Evolutionary conservation across 306 rosid species (phyloP).

Genomic region (Prosopis cineraria): DNA sequence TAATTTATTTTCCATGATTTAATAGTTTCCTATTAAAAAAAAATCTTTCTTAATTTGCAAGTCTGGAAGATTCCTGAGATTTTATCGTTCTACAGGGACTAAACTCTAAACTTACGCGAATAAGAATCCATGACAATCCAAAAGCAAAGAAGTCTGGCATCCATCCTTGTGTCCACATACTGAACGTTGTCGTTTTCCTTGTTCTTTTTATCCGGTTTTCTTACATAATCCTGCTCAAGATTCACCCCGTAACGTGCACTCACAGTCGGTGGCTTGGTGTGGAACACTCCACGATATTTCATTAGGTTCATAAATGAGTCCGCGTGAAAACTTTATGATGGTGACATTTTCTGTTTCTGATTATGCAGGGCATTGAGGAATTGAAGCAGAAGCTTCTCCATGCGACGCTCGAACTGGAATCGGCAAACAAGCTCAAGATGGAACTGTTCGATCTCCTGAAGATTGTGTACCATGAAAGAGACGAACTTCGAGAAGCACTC

Average conservation of each 20-base stretch:
- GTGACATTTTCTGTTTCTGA: constrained; percentile 26
- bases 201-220: neutral
- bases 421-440: constrained; percentile 33
- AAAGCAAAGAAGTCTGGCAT: neutral
- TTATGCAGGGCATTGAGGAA: constrained; percentile 55
- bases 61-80: neutral
- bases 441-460: constrained; percentile 49
- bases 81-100: neutral
- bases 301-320: neutral
- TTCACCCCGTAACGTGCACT: constrained; percentile 8
- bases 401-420: constrained; percentile 57
- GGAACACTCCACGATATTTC: neutral
- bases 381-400: constrained; percentile 58
- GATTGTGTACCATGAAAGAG: constrained; percentile 66
- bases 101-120: neutral
- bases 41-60: neutral
- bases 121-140: neutral
- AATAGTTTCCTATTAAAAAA: neutral
- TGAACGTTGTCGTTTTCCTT: constrained; percentile 16
- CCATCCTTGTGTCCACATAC: neutral
- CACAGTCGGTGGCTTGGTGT: neutral
- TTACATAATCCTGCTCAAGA: neutral
- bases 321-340: neutral
- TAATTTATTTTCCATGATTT: neutral
- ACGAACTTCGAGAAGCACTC: constrained; percentile 66